Percentiles rank a stretch among this genome's conserved stretches.
Conservation (phyloP, 345 rosid species). For the Camelina neglecta region DNA sequence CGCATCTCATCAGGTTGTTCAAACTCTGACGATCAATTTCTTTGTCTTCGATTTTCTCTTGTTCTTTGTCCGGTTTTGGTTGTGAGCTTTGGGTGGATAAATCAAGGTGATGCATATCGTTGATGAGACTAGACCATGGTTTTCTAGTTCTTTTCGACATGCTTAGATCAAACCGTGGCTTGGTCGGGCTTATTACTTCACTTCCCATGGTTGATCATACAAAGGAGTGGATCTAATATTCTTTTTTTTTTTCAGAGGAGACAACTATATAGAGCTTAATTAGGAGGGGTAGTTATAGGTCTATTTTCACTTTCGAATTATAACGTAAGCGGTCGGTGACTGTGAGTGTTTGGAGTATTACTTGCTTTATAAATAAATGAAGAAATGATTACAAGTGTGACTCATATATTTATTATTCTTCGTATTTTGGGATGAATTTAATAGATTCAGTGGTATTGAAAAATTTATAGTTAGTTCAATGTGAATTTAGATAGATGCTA, state of each 20-base stretch:
- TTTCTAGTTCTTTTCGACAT: conserved; percentile 82
- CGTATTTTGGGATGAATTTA: too few species aligned
- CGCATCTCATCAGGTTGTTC: conserved; percentile 61
- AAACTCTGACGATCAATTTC: conserved; percentile 55
- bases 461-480: too few species aligned
- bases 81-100: conserved; percentile 17
- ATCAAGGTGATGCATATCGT: conserved; percentile 29
- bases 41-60: conserved; percentile 28
- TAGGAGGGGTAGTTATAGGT: conserved; percentile 38
- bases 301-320: conserved; percentile 28
- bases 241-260: not conserved
- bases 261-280: conserved; percentile 26
- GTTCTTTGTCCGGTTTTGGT: conserved; percentile 4
- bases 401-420: not conserved
- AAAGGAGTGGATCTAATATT: not conserved
- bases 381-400: conserved; percentile 27
- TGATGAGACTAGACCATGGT: conserved; percentile 48
- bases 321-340: conserved; percentile 34
- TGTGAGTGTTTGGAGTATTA: conserved; percentile 35
- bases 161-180: conserved; percentile 58
- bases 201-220: conserved; percentile 52
- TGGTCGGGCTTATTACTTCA: conserved; percentile 42
- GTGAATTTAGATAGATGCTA: too few species aligned
- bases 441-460: too few species aligned
- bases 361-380: conserved; percentile 33